Evolutionary conservation across 2,329 filamentous ascomycete genomes (phyloP), one percentile per base, ranked within the genome.

Genomic region (Stagonosporopsis tanaceti): DNA sequence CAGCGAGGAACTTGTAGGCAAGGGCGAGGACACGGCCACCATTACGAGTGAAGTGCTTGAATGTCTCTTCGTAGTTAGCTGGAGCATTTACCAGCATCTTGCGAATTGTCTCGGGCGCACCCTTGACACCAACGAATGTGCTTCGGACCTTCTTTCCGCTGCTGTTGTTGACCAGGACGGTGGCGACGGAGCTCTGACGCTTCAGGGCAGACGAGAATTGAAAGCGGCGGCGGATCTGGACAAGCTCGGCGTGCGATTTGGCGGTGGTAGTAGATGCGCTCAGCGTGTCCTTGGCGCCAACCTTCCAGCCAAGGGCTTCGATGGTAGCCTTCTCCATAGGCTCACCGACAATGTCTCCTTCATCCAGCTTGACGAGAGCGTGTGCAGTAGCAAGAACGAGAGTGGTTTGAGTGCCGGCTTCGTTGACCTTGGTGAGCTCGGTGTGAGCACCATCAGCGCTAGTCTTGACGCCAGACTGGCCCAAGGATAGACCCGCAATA

Each of bases 281-380:
- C 15, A 99, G 85, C 30, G 85, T 88, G 70, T 99, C 94, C 65
- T 97, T 95, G 70, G 87, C 89, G 45, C 93, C 93, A n/a, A 99
- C 84, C 54, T 85, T 88, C 95, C 95, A 99, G 51, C 94, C 93
- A 11, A 99, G 87, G 53, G 94, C 93, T 46, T 85, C 82, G 27
- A 99, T 82, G 1, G 95, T 98, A 41, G 95, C 95, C 79, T 98
- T 98, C 75, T 99, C 95, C 95, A 99, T 99, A 2, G 95, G 95
- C 72, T 99, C 95, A 70, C 95, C 95, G 41, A 99, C 95, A 66
- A 98, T 90, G 12, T 99, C 95, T 20, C 95, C 95, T 75, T 99
- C 95, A 65, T 99, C 95, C 15, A 99, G 85, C 75, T 94, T 97
- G 47, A 99, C 96, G 27, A 99, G 83, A 39, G 95, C 95, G 74